A percentile compares a stretch with the other conserved stretches of the same genome.
Conservation (phyloP, 176 grass and related monocot species). For the Elaeis guineensis region DNA sequence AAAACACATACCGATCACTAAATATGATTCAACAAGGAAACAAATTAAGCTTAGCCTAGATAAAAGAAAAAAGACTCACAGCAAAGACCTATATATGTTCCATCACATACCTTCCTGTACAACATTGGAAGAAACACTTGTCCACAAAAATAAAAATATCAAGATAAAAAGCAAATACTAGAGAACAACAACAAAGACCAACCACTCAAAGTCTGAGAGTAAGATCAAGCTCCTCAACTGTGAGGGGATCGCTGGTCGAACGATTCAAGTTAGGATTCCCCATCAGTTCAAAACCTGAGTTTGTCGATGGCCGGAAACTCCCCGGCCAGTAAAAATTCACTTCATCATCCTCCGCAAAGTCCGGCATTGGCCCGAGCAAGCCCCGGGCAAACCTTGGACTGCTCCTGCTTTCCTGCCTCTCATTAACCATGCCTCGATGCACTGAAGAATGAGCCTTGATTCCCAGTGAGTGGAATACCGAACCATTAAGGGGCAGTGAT, state of each 20-base stretch:
- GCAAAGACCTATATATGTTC: no score
- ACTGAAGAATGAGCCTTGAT: slow-evolving; percentile 57
- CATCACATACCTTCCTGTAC: no score
- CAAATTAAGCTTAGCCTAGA: no score
- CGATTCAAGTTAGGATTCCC: slow-evolving; percentile 12
- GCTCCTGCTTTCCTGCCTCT: slow-evolving; percentile 4
- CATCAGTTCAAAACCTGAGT: neutral
- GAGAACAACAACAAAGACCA: neutral
- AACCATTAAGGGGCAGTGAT: slow-evolving; percentile 59
- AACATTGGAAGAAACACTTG: no score
- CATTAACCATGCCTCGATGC: slow-evolving; percentile 5
- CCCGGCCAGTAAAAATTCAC: slow-evolving; percentile 46
- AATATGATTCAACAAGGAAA: no score
- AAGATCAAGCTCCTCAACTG: slow-evolving; percentile 60
- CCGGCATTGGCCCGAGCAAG: slow-evolving; percentile 43
- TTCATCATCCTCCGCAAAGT: slow-evolving; percentile 41
- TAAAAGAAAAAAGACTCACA: no score
- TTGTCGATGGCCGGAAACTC: slow-evolving; percentile 31
- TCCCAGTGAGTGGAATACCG: slow-evolving; percentile 43
- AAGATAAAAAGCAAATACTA: no score
- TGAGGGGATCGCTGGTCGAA: neutral
- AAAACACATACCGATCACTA: no score
- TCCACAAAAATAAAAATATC: no score
- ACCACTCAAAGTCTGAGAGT: slow-evolving; percentile 51
- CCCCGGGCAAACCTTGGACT: slow-evolving; percentile 18